Evolutionary conservation across 139 green algal genomes (phyloP).

Genomic region (Astrephomene gubernaculifera): DNA sequence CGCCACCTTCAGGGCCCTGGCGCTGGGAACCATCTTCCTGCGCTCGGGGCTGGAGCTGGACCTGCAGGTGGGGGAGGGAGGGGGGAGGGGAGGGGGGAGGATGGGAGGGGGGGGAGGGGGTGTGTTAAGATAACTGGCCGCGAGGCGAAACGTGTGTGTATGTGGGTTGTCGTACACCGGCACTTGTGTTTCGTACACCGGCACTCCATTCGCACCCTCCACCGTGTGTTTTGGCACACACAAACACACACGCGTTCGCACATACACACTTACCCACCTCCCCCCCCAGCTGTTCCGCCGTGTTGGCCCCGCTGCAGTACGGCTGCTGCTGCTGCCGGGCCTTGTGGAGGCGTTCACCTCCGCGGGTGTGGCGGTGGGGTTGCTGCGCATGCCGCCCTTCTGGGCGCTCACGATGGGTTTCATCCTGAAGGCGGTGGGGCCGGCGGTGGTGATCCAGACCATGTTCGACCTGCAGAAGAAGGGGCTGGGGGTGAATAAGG

Average conservation of each 20-base stretch:
- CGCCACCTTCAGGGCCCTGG: constrained; percentile 46
- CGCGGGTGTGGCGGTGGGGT: constrained; percentile 62
- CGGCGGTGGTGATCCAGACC: constrained; percentile 85
- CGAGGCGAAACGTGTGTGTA: too few species aligned
- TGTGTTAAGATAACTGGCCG: too few species aligned
- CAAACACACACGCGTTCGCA: too few species aligned
- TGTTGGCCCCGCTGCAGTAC: constrained; percentile 49
- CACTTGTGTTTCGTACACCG: too few species aligned
- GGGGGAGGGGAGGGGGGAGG: too few species aligned
- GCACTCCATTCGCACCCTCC: too few species aligned
- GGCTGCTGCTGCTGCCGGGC: constrained; percentile 71
- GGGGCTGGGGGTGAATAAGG: constrained; percentile 75
- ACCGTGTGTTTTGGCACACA: too few species aligned
- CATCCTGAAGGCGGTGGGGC: constrained; percentile 89
- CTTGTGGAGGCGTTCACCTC: constrained; percentile 77
- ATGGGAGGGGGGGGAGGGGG: too few species aligned
- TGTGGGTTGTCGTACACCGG: too few species aligned
- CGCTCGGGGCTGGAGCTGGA: constrained; percentile 87
- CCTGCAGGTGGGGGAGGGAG: constrained; percentile 55
- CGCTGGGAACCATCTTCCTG: constrained; percentile 87
- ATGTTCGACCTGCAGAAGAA: constrained; percentile 90
- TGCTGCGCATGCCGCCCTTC: constrained; percentile 71
- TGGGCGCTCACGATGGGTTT: constrained; percentile 82
- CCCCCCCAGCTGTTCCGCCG: constrained; percentile 51
- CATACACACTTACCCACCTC: too few species aligned